Evolutionary conservation across 345 rosid species (phyloP).

Genomic region (Toxicodendron radicans): DNA sequence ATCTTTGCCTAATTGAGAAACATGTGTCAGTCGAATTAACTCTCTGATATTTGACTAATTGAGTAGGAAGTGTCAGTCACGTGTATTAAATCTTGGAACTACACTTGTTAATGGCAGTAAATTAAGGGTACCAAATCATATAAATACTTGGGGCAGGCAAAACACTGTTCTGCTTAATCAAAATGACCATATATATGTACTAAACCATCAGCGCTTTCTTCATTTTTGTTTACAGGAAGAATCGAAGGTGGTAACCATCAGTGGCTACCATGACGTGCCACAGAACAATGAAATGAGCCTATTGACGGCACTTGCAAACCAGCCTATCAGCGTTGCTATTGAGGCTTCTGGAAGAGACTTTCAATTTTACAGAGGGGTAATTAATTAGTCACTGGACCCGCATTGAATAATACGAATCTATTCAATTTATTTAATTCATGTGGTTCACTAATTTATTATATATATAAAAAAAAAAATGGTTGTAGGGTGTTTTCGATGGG

Average conservation of each 20-base stretch:
- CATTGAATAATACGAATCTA: neutral
- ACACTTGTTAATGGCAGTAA: too few relatives aligned
- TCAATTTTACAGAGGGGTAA: conserved; percentile 64
- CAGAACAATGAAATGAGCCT: conserved; percentile 45
- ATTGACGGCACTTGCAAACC: conserved; percentile 55
- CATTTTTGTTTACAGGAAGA: conserved; percentile 32
- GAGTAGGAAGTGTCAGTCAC: too few relatives aligned
- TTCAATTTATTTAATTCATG: too few relatives aligned
- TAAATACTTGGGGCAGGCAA: too few relatives aligned
- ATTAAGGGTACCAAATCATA: too few relatives aligned
- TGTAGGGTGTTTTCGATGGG: conserved; percentile 78
- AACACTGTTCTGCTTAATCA: too few relatives aligned
- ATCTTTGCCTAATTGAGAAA: too few relatives aligned
- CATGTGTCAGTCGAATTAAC: too few relatives aligned
- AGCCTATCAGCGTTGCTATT: conserved; percentile 57
- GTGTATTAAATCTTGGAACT: too few relatives aligned
- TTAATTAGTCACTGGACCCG: neutral
- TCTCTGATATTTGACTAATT: too few relatives aligned
- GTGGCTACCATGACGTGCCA: conserved; percentile 56
- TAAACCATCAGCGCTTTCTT: too few relatives aligned
- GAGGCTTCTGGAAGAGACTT: conserved; percentile 63
- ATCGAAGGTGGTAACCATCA: conserved; percentile 40
- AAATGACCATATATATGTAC: too few relatives aligned
- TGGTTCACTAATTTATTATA: neutral
- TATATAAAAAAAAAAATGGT: neutral